A percentile compares a stretch with the other conserved stretches of the same genome.
These are phyloP conservation scores for Silene conica DNA, from an alignment of 148 eudicot species.

Conservation along the genomic window DNA sequence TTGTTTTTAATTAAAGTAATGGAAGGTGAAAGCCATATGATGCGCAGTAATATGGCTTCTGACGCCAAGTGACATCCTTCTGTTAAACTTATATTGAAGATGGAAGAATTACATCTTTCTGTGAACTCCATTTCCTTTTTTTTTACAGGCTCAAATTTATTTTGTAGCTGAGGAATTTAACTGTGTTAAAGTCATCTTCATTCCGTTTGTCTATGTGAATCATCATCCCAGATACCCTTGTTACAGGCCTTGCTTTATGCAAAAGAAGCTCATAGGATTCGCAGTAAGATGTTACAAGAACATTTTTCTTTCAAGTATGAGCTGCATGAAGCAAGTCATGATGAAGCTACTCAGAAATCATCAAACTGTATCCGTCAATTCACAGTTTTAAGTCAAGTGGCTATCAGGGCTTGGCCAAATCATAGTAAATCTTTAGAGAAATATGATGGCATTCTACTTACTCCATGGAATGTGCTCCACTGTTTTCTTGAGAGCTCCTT, in stretches of 20 bases:
- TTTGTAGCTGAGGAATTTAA: neutral
- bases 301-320: slow-evolving; percentile 51
- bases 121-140: neutral
- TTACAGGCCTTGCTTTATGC: slow-evolving; percentile 73
- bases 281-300: slow-evolving; percentile 62
- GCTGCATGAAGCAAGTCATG: slow-evolving; percentile 31
- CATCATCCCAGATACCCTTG: neutral
- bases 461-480: slow-evolving; percentile 89
- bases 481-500: slow-evolving; percentile 91
- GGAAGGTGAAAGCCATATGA: neutral
- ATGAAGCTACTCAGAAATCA: slow-evolving; percentile 36
- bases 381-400: slow-evolving; percentile 36
- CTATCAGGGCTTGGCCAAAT: slow-evolving; percentile 42
- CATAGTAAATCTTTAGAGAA: slow-evolving; percentile 21
- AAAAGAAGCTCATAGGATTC: slow-evolving; percentile 73
- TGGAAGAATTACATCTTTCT: neutral
- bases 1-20: neutral
- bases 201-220: neutral
- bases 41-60: neutral
- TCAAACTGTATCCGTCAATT: slow-evolving; percentile 38
- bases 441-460: slow-evolving; percentile 49
- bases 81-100: neutral
- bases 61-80: neutral
- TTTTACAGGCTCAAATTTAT: neutral
- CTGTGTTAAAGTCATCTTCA: neutral